Base-by-base conservation (phyloP, 306 rosid genomes). In the Corylus heterophylla region DNA sequence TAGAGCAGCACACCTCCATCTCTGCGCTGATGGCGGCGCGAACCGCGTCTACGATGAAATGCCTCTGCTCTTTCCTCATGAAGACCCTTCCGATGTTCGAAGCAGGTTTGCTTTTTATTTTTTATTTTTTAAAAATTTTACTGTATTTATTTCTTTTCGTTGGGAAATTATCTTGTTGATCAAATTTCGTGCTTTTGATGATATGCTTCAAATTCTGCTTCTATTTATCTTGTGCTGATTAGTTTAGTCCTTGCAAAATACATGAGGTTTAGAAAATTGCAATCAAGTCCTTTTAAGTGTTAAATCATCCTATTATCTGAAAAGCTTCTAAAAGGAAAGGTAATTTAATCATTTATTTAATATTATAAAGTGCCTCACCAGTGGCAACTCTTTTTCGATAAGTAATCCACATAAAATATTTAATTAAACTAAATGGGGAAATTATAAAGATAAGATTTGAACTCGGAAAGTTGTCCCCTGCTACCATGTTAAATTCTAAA, bases 11-110 rank as follows among this genome's bases (percentile, higher is more conserved):
- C 73, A 71, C 45, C 73, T 90, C 6, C 92, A 94, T 54, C 29
- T 95, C 5, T 95, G 99, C 79, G 99, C 99, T 0, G 99, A 95
- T 71, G 99, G 99, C 63, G 99, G 99, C 37, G 99, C 99, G 22
- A 95, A 95, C 68, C 90, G 96, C 17, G 81, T 95, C 64, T 90
- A 61, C 66, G 97, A 95, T 78, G 98, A 95, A 84, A 81, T 95
- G 87, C 99, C 98, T 79, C 88, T 83, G 66, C 70, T 90, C 12
- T 82, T 93, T 56, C 96, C 99, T 51, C 84, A 78, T 4, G 77
- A 84, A 51, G 86, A 85, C 39, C 86, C 92, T 18, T 80, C 78
- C 12, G 86, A 75, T 69, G 90, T 95, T 85, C 96, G 97, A 68
- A 79, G 78, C 75, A 90, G 97, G 98, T 92, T 64, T 58, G 31